Base-by-base conservation (phyloP, 805 yeast species). In the Lipomyces kockii region DNA sequence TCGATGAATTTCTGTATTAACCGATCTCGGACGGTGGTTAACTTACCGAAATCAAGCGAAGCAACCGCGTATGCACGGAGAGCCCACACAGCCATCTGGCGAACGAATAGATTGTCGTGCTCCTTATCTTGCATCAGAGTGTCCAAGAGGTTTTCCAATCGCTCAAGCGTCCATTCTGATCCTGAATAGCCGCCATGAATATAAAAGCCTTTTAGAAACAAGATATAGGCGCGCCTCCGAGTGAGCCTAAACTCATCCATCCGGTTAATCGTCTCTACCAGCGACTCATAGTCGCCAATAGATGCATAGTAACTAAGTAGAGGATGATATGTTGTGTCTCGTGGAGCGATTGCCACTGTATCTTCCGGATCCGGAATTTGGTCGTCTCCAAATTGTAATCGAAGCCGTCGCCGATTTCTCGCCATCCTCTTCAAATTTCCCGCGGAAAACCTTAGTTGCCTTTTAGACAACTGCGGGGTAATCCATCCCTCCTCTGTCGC, bases 291-390 rank as follows among this genome's bases (percentile, higher is more conserved):
- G 43, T 75, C 65, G 14, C 75, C 73, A 7, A 25, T 53, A 29
- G 62, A 29, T 46, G 74, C 58, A 60, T 76, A 74, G 55, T 74
- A 71, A 17, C 63, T 51, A 11, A 76, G 53, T 32, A 76, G 71
- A 11, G 70, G 64, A 7, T 66, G 43, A 58, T 67, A 76, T 7
- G 76, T 63, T 60, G 56, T 46, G 11, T 59, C 58, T 54, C 68
- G 66, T 1, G 77, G 74, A 14, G 70, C 58, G 2, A 72, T 55
- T 1, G 74, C 70, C 3, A 74, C 63, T 22, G 66, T 20, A 55
- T 65, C 58, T 63, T 70, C 57, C 57, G 69, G 58, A 68, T 43
- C 29, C 58, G 66, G 57, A 60, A 60, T 14, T 64, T 37, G 55
- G 43, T 57, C 17, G 49, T 27, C 46, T n/a, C 49, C 22, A 43